Conservation (phyloP, 2,329 filamentous ascomycete species). For the Cryphonectria carpinicola region DNA sequence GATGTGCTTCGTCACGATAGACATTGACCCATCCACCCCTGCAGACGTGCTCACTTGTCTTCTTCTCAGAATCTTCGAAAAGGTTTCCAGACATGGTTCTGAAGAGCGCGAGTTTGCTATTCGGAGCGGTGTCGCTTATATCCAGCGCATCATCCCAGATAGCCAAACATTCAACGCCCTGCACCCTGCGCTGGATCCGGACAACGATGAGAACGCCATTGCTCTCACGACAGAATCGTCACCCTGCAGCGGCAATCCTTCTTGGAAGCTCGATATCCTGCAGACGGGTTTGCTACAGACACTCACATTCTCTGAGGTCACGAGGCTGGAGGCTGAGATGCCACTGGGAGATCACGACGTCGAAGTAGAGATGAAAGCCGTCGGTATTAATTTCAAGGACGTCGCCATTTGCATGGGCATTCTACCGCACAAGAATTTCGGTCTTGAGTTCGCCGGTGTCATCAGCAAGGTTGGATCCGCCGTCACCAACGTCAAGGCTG, state of each 20-base stretch:
- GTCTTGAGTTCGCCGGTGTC: slow-evolving; percentile 10
- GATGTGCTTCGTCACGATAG: background rate
- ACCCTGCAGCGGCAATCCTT: background rate
- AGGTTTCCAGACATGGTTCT: background rate
- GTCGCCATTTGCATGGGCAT: slow-evolving; percentile 15
- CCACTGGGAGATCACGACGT: slow-evolving; percentile 10
- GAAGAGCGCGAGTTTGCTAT: background rate
- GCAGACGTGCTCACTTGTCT: background rate
- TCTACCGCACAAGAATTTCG: slow-evolving; percentile 14
- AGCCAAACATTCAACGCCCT: background rate
- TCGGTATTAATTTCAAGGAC: slow-evolving; percentile 16
- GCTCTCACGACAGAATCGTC: background rate
- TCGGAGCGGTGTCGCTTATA: background rate
- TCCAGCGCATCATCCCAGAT: background rate
- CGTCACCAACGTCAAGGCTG: slow-evolving; percentile 29
- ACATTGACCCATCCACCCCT: background rate
- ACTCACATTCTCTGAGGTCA: slow-evolving; percentile 2
- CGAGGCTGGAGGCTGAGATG: background rate
- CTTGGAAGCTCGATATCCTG: slow-evolving; percentile 12
- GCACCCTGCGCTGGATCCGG: background rate
- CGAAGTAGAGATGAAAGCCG: slow-evolving; percentile 12
- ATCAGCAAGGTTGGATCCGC: slow-evolving; percentile 1
- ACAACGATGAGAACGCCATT: background rate
- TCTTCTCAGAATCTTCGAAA: background rate
- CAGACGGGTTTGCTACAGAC: slow-evolving; percentile 16